Conservation (phyloP, 2,329 filamentous ascomycete species). For the Exophiala phaeomuriformis region DNA sequence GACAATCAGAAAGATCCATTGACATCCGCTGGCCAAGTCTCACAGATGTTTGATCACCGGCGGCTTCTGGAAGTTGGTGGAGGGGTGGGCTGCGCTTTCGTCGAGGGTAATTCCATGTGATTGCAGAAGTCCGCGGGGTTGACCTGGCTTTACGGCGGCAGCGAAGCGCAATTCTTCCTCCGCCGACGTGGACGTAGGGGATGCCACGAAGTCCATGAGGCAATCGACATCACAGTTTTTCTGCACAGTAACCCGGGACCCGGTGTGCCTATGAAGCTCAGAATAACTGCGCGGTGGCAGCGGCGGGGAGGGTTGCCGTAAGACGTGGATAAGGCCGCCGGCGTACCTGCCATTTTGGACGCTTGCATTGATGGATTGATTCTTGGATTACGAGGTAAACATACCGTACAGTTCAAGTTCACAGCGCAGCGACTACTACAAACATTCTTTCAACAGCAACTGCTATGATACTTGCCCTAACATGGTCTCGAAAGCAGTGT, state of each 20-base stretch:
- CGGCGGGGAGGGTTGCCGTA: not conserved
- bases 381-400: not conserved
- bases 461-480: too few relatives aligned
- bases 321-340: slow-evolving; percentile 7
- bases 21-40: slow-evolving; percentile 20
- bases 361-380: not conserved
- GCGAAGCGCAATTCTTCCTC: slow-evolving; percentile 15
- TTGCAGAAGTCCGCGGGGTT: slow-evolving; percentile 35
- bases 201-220: slow-evolving; percentile 27
- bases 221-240: slow-evolving; percentile 29
- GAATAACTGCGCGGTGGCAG: not conserved
- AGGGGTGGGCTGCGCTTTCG: slow-evolving; percentile 26
- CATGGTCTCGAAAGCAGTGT: too few relatives aligned
- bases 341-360: slow-evolving; percentile 10
- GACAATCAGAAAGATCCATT: slow-evolving; percentile 5
- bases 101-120: slow-evolving; percentile 42
- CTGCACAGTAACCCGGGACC: slow-evolving; percentile 57
- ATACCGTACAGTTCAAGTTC: not conserved
- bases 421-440: too few relatives aligned
- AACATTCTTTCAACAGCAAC: too few relatives aligned
- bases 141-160: slow-evolving; percentile 26
- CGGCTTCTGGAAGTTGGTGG: slow-evolving; percentile 14
- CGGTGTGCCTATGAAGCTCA: slow-evolving; percentile 1
- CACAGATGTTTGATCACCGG: slow-evolving; percentile 44
- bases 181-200: slow-evolving; percentile 25